phyloP scores from a whole-genome alignment of 352 stramenopile species.

The Globisporangium radiosum region DNA sequence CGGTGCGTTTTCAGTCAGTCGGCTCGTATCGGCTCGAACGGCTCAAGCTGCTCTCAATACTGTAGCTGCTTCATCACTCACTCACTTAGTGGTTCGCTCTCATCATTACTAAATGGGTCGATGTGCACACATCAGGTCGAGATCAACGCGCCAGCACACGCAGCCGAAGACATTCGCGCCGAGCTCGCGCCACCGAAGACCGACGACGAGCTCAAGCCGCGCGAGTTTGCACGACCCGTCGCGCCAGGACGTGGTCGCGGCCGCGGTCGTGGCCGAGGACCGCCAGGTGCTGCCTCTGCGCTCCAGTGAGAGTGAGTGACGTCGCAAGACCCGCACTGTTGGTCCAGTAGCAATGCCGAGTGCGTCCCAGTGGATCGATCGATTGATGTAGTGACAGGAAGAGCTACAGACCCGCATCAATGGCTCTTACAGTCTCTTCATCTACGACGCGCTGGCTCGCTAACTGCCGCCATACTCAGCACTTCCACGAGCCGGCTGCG shows the following conservation, averaged over 20 bases:
- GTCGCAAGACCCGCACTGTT: background rate
- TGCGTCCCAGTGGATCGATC: background rate
- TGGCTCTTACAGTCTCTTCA: too few species aligned
- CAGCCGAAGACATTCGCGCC: conserved; percentile 58
- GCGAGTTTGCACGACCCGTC: conserved; percentile 68
- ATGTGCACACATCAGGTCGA: conserved; percentile 36
- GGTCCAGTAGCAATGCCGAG: background rate
- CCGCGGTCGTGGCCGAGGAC: conserved; percentile 44
- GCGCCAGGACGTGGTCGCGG: conserved; percentile 57
- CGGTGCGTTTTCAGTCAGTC: conserved; percentile 18
- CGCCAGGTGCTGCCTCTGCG: background rate
- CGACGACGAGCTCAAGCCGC: conserved; percentile 57
- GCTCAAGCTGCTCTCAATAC: too few species aligned
- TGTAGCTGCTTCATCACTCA: too few species aligned
- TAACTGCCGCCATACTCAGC: too few species aligned
- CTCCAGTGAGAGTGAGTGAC: conserved; percentile 1
- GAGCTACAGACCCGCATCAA: too few species aligned
- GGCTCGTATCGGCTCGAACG: background rate
- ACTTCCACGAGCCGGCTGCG: too few species aligned
- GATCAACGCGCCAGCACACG: conserved; percentile 54
- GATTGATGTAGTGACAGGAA: too few species aligned
- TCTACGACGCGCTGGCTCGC: too few species aligned
- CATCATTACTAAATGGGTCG: too few species aligned
- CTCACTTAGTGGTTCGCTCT: too few species aligned
- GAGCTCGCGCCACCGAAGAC: conserved; percentile 44